phyloP scores from a whole-genome alignment of 2,329 filamentous ascomycete genomes.

The Penicillium brasilianum region DNA sequence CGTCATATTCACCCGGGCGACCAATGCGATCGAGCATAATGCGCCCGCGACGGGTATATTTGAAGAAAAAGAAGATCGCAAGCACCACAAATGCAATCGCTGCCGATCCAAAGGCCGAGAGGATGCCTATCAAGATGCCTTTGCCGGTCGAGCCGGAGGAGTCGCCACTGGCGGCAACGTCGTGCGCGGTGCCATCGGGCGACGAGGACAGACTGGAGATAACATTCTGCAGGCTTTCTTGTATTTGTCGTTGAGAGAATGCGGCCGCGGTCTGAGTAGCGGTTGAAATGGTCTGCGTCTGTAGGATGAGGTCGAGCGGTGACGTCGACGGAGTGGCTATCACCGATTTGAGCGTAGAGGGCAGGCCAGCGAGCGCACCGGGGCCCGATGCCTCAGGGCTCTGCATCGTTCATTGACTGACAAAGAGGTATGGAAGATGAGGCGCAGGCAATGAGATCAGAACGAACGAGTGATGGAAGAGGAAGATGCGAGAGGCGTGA shows the following conservation, averaged over 20 bases:
- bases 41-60: constrained; percentile 83
- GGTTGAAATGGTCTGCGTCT: constrained; percentile 18
- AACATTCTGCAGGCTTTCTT: constrained; percentile 48
- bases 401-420: constrained; percentile 47
- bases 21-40: constrained; percentile 94
- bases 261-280: constrained; percentile 19
- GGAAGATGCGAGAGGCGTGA: constrained; percentile 4
- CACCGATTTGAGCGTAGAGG: constrained; percentile 42
- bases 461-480: neutral
- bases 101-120: constrained; percentile 92
- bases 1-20: constrained; percentile 93
- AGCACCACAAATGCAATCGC: constrained; percentile 80
- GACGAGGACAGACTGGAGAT: constrained; percentile 31
- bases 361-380: constrained; percentile 41
- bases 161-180: constrained; percentile 45
- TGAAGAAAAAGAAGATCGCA: constrained; percentile 87
- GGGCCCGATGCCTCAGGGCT: constrained; percentile 46
- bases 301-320: constrained; percentile 28
- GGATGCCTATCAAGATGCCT: constrained; percentile 90
- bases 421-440: constrained; percentile 5
- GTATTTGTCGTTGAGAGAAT: constrained; percentile 28
- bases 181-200: constrained; percentile 29
- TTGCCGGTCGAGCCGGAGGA: constrained; percentile 63
- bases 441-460: neutral
- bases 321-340: constrained; percentile 37